Conservation (phyloP, 768 basidiomycete genomes). For the Royoungia palumana region DNA sequence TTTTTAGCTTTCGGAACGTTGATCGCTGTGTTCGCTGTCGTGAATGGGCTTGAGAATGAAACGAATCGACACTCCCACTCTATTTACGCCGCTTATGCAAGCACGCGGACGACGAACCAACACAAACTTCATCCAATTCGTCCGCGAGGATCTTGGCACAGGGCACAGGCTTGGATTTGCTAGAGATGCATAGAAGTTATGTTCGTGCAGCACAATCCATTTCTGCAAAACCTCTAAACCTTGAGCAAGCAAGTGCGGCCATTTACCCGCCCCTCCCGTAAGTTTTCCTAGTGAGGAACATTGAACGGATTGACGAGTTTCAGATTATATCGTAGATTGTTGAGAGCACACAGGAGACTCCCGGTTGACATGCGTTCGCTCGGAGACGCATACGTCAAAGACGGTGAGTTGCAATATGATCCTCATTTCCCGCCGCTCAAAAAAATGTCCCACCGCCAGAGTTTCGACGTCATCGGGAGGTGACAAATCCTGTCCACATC, state of each 20-base stretch:
- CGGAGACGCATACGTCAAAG: constrained; percentile 84
- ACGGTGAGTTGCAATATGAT: constrained; percentile 46
- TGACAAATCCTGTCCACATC: constrained; percentile 83
- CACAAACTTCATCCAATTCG: too few relatives aligned
- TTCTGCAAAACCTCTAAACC: constrained; percentile 52
- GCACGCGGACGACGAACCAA: too few relatives aligned
- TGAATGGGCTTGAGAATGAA: too few relatives aligned
- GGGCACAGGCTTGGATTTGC: neutral
- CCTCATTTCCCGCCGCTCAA: neutral
- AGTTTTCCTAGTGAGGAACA: constrained; percentile 24
- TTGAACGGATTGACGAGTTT: neutral
- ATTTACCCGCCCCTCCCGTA: constrained; percentile 85
- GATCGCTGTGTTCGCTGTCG: too few relatives aligned
- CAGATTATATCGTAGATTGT: constrained; percentile 77
- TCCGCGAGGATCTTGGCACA: neutral
- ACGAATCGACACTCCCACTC: too few relatives aligned
- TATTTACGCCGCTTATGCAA: too few relatives aligned
- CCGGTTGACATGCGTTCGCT: constrained; percentile 78
- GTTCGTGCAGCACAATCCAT: constrained; percentile 39
- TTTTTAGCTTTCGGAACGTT: too few relatives aligned
- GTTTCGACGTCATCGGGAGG: constrained; percentile 76
- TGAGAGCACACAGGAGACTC: constrained; percentile 74
- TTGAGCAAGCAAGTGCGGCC: constrained; percentile 60
- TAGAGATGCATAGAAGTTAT: constrained; percentile 17
- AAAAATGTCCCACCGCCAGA: constrained; percentile 44